phyloP scores from a whole-genome alignment of 2,329 filamentous ascomycete genomes.

The Venturia nashicola region DNA sequence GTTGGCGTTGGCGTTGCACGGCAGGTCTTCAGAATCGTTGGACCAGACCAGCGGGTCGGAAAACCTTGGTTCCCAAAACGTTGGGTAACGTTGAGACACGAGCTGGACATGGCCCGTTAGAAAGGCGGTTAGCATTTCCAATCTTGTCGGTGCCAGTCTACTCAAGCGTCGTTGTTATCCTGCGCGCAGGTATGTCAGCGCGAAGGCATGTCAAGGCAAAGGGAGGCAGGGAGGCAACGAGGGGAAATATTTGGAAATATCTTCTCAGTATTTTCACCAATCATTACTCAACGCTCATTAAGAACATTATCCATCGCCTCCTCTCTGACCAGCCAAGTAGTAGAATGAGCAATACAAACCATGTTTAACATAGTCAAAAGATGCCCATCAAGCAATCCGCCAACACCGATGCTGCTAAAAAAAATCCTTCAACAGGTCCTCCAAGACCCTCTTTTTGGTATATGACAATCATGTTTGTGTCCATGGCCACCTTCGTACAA shows the following conservation, averaged over 20 bases:
- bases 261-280: neutral
- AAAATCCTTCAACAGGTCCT: neutral
- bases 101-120: too few species aligned
- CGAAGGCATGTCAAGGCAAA: neutral
- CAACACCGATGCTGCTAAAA: constrained; percentile 2
- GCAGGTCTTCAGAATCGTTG: too few species aligned
- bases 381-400: neutral
- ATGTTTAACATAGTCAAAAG: neutral
- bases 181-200: too few species aligned
- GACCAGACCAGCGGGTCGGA: too few species aligned
- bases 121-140: too few species aligned
- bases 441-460: neutral
- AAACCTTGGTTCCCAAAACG: too few species aligned
- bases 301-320: neutral
- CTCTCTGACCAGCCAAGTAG: neutral
- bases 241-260: neutral
- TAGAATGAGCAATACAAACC: constrained; percentile 1
- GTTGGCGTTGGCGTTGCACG: too few species aligned
- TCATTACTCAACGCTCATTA: constrained; percentile 1
- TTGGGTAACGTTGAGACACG: neutral
- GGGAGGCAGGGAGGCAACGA: neutral
- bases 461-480: neutral
- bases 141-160: too few species aligned
- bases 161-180: too few species aligned
- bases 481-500: neutral